Conservation (phyloP, 2,329 filamentous ascomycete genomes). For the Aspergillus sp. region DNA sequence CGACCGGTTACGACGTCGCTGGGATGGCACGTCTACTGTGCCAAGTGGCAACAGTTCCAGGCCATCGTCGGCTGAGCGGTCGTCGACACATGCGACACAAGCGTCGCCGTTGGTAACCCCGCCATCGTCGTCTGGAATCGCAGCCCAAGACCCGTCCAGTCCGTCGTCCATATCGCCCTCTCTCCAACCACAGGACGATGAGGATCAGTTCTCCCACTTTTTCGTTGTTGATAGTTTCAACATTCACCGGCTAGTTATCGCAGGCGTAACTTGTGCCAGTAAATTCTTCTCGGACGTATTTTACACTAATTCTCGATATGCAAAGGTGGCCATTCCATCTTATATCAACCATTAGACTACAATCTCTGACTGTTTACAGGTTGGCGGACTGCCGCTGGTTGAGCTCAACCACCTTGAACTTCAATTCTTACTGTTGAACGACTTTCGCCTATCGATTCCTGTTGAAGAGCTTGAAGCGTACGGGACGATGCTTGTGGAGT, state of each 20-base stretch:
- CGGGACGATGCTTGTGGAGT: constrained; percentile 97
- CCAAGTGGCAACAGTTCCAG: constrained; percentile 20
- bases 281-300: constrained; percentile 99
- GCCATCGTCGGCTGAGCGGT: constrained; percentile 23
- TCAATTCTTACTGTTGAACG: constrained; percentile 92
- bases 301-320: constrained; percentile 98
- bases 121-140: constrained; percentile 37
- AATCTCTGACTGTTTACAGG: constrained; percentile 55
- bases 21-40: constrained; percentile 17
- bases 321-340: constrained; percentile 76
- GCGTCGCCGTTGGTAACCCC: constrained; percentile 39
- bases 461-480: constrained; percentile 97
- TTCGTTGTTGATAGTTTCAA: constrained; percentile 99
- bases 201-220: constrained; percentile 64
- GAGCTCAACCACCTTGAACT: constrained; percentile 96
- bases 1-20: constrained; percentile 54
- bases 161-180: constrained; percentile 38
- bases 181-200: constrained; percentile 42
- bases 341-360: too few species aligned
- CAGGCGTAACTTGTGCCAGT: constrained; percentile 95
- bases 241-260: constrained; percentile 94
- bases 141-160: constrained; percentile 37
- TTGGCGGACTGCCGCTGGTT: constrained; percentile 85
- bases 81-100: constrained; percentile 22
- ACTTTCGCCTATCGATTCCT: constrained; percentile 89